Base-by-base conservation (phyloP, 768 basidiomycete species). In the Mycena indigotica region DNA sequence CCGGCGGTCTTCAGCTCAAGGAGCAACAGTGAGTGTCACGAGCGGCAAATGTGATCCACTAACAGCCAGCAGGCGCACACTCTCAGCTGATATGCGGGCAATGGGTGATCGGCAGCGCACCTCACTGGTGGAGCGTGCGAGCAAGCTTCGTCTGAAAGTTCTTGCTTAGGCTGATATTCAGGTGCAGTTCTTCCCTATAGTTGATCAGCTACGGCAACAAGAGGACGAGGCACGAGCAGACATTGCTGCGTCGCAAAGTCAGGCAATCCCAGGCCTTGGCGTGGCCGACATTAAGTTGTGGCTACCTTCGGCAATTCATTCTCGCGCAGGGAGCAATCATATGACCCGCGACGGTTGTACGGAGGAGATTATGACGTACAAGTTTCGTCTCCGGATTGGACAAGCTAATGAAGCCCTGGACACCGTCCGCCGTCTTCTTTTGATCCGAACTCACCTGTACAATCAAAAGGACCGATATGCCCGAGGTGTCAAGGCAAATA, bases 401-500 rank as follows among this genome's bases (percentile, higher is more conserved):
- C 72, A 75, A 52, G 73, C 69, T 2, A 51, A 68, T 17, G 70
- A 67, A 6, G 41, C 60, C 0, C 62, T 79, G 1, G 55, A 71
- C 3, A 60, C 69, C 2, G 28, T 79, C 16, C 68, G 71, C 0
- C 57, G 58, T 2, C 54, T 63, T 16, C 69, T 78, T 3, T 66
- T 72, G 1, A 55, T 73, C 12, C 56, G 63, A 0, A 60, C 70
- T 0, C 67, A 70, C 28, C 58, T 76, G 44, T 70, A 57, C 41
- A 67, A 70, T 28, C 69, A 68, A 13, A 75, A 77, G 51, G 53
- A 70, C 15, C 48, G 53, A 19, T 64, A 60, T 49, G 62, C 60
- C 13, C 61, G 66, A 17, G 71, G 73, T 0, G 70, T 73, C 39
- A 52, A 53, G 1, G 58, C 58, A 56, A 62, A 66, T 19, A 72